Base-by-base conservation (phyloP, 208 protist species). In the Trypanosoma cruzi region DNA sequence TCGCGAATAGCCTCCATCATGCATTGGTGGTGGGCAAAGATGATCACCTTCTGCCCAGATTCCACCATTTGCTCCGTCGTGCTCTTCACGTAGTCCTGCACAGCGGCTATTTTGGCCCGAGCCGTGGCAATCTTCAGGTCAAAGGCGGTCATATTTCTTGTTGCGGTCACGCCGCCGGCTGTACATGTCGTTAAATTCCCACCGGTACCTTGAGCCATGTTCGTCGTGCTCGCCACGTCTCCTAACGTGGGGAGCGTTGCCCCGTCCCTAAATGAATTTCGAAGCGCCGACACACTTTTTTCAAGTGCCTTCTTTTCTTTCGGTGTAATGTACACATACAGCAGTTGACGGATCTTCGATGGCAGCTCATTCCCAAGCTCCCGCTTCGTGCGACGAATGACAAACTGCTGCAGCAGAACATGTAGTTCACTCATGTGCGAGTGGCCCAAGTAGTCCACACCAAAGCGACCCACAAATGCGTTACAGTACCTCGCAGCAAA, bases 401-500 rank as follows among this genome's bases (percentile, higher is more conserved):
- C 92, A 46, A 96, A 89, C 56, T 93, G 71, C 34, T 75, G 74
- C 40, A 99, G 68, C 37, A 99, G 56, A 50, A 90, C 71, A 64
- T 98, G 83, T n/a, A 99, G 74, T 75, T 99, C 98, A 58, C 88
- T 85, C 11, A 90, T 71, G 72, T 98, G 74, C 0, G 85, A 90
- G 74, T 95, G 92, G 3, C 91, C 90, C 1, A 70, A 85, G 36
- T 78, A 61, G 46, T 97, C 84, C 2, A 90, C 70, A 54, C 88
- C 89, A 60, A 92, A 93, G 52, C 84, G 82, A 52, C 88, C 75
- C 26, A 92, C 80, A 63, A 84, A 86, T 0, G 83, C 81, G 73
- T 97, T 94, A 75, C 97, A 99, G 79, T 99, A 99, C 26, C 98
- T 75, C n/a, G 85, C 73, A 18, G 75, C 90, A 73, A 96, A 99